Evolutionary conservation across 192 early-diverging fungal species (phyloP).

Genomic region (Coemansia umbellata): DNA sequence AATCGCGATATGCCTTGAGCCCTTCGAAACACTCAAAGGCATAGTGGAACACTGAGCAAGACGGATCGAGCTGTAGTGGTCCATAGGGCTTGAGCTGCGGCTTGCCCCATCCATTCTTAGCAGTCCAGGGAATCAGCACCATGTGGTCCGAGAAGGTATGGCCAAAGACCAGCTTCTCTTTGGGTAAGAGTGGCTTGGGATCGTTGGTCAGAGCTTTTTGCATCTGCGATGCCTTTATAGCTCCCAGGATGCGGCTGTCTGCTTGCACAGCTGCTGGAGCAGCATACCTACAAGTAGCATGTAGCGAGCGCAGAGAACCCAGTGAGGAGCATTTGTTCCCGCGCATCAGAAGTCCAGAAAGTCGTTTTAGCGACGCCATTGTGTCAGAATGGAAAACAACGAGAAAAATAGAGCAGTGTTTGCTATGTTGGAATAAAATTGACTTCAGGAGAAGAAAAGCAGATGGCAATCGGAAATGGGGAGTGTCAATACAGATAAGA

Average conservation of each 20-base stretch:
- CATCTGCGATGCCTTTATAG: conserved; percentile 11
- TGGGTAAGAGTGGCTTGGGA: conserved; percentile 57
- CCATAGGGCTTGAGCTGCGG: conserved; percentile 81
- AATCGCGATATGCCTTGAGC: conserved; percentile 91
- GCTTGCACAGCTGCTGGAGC: conserved; percentile 1
- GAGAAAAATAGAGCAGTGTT: background rate
- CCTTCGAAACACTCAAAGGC: conserved; percentile 93
- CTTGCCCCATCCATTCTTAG: conserved; percentile 63
- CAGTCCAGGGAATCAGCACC: conserved; percentile 76
- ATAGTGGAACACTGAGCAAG: conserved; percentile 90
- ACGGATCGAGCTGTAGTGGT: conserved; percentile 76
- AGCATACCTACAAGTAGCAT: conserved; percentile 9
- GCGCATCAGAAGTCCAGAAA: conserved; percentile 4
- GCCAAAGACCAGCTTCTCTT: conserved; percentile 80
- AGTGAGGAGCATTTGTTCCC: background rate
- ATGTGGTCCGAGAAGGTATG: conserved; percentile 91
- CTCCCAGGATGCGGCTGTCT: background rate
- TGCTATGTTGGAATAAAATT: too few relatives aligned
- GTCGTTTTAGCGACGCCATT: conserved; percentile 1
- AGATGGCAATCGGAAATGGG: too few relatives aligned
- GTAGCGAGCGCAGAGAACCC: conserved; percentile 7
- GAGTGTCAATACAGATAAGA: too few relatives aligned
- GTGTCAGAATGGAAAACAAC: background rate
- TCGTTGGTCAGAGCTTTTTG: conserved; percentile 28
- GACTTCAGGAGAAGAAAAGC: too few relatives aligned